Conservation (phyloP, 1,139 yeast genomes). For the Taiozyma sp. region DNA sequence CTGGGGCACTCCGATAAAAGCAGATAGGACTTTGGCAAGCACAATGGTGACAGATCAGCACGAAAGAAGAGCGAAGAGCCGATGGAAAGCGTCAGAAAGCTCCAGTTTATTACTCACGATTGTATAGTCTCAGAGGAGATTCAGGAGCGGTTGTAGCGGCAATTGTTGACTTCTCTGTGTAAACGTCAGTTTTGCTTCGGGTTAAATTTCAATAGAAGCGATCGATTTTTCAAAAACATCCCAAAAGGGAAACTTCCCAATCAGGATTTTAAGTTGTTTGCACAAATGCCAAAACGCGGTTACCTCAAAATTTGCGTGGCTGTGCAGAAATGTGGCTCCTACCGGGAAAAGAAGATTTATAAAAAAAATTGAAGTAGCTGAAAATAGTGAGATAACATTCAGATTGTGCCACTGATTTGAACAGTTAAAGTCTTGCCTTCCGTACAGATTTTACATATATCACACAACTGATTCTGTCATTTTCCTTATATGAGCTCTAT, state of each 20-base stretch:
- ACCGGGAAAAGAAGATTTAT: background rate
- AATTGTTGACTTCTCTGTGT: background rate
- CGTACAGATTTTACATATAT: background rate
- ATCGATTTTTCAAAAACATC: background rate
- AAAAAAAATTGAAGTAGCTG: background rate
- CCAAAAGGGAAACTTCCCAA: background rate
- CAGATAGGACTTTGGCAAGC: background rate
- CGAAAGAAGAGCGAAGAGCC: background rate
- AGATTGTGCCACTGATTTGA: background rate
- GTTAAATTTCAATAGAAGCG: background rate
- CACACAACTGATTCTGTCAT: background rate
- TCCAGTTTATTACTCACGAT: background rate
- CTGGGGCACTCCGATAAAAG: background rate
- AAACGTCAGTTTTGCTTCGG: background rate
- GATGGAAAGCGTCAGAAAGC: background rate
- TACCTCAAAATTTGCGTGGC: background rate
- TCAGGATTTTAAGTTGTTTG: background rate
- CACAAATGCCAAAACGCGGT: background rate
- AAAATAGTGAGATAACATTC: background rate
- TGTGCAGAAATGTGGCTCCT: background rate
- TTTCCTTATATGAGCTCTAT: conserved; percentile 68
- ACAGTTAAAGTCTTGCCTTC: background rate
- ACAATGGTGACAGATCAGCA: background rate
- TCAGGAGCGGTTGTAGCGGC: background rate
- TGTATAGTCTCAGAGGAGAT: background rate